Conservation (phyloP, 441 rosid species). For the Rhodomyrtus psidioides region DNA sequence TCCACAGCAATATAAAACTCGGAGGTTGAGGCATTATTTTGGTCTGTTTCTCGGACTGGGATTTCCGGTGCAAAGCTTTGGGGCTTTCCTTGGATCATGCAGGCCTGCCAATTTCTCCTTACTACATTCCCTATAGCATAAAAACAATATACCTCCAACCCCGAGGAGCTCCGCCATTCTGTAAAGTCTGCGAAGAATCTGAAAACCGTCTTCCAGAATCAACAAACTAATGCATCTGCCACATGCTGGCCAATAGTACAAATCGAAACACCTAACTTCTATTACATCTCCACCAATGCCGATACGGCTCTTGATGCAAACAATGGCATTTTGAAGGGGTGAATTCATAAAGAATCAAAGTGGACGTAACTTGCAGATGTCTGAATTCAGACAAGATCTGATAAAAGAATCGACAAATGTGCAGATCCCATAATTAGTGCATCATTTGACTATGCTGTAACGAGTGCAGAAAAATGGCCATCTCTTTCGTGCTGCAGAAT, state of each 20-base stretch:
- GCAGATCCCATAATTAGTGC: neutral
- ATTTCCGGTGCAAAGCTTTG: slow-evolving; percentile 14
- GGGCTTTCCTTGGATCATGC: slow-evolving; percentile 23
- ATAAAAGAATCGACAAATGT: neutral
- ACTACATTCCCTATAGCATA: neutral
- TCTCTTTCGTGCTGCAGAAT: neutral
- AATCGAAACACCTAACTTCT: neutral
- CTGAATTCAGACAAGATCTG: neutral
- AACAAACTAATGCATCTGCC: neutral
- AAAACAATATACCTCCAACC: neutral
- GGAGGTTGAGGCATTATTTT: neutral
- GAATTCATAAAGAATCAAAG: neutral
- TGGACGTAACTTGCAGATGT: neutral
- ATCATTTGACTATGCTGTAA: neutral
- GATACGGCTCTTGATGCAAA: neutral
- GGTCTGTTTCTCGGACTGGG: neutral
- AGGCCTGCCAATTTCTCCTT: slow-evolving; percentile 14
- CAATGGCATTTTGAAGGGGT: neutral
- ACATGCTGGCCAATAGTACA: neutral
- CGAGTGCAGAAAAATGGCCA: neutral
- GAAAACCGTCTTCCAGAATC: neutral
- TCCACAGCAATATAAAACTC: neutral
- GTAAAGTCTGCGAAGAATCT: neutral
- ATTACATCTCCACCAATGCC: neutral
- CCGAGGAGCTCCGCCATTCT: neutral